Evolutionary conservation across 208 protist species (phyloP).

Genomic region (Herpetomonas muscarum): DNA sequence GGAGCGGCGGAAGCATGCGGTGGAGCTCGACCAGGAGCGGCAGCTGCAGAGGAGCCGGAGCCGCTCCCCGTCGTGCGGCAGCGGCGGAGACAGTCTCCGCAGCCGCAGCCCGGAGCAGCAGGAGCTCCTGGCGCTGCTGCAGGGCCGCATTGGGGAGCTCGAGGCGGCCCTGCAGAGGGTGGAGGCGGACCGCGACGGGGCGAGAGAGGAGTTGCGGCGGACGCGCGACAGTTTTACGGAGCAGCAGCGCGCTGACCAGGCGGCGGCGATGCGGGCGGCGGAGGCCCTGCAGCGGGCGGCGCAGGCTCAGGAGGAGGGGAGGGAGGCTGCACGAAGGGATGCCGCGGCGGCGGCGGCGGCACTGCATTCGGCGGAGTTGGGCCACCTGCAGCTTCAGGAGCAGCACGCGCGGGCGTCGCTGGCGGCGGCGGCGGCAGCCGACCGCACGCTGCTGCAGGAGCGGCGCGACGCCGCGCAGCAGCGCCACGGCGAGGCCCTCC

Average conservation of each 20-base stretch:
- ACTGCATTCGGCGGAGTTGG: no score
- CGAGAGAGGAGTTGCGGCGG: neutral
- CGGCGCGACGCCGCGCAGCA: no score
- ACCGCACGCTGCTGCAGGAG: no score
- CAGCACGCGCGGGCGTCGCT: no score
- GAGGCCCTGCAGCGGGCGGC: no score
- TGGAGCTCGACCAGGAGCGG: conserved; percentile 25
- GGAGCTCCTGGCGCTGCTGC: conserved; percentile 3
- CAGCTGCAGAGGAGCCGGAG: neutral
- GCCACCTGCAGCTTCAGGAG: no score
- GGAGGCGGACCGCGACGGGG: neutral
- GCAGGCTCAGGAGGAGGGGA: no score
- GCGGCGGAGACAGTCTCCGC: conserved; percentile 26
- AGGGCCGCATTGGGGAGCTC: conserved; percentile 34
- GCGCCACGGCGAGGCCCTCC: neutral
- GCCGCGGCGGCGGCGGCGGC: no score
- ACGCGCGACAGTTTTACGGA: neutral
- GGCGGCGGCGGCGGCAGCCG: no score
- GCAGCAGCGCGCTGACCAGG: neutral
- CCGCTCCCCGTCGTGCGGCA: conserved; percentile 22
- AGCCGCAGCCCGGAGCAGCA: conserved; percentile 13
- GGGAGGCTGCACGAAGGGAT: no score
- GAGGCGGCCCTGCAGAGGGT: conserved; percentile 4
- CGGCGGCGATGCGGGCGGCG: neutral
- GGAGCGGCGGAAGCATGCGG: conserved; percentile 24